phyloP scores from a whole-genome alignment of 2,329 filamentous ascomycete genomes.

The Fusarium sp. region DNA sequence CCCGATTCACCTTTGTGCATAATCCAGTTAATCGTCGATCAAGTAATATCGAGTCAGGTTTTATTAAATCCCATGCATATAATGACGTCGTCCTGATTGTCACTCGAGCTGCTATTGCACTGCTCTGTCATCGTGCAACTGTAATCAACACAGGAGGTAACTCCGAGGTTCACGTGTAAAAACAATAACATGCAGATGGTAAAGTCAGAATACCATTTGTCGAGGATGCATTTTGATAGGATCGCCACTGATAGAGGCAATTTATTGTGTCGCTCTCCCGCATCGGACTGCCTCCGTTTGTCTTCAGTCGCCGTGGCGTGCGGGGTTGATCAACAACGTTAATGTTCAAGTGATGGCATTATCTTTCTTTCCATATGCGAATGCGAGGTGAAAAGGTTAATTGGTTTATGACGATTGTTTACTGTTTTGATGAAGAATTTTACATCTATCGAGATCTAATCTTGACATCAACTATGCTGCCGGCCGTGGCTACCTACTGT shows the following conservation, averaged over 20 bases:
- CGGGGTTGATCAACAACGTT: not conserved
- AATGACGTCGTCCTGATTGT: constrained; percentile 26
- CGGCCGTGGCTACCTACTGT: too few species aligned
- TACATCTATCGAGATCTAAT: too few species aligned
- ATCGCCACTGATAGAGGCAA: constrained; percentile 5
- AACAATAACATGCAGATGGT: not conserved
- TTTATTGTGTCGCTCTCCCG: constrained; percentile 17
- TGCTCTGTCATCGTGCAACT: not conserved
- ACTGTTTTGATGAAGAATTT: not conserved
- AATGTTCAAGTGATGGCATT: not conserved
- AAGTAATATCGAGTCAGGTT: not conserved
- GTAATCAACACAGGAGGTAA: not conserved
- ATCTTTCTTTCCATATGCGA: too few species aligned
- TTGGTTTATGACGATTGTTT: not conserved
- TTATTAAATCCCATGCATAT: constrained; percentile 6
- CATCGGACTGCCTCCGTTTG: not conserved
- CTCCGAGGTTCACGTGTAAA: not conserved
- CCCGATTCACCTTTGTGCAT: constrained; percentile 16
- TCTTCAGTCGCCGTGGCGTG: not conserved
- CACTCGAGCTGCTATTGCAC: not conserved
- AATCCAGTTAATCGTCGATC: not conserved
- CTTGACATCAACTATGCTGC: not conserved
- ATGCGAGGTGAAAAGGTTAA: not conserved
- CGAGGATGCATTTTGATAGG: not conserved
- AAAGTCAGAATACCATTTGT: not conserved